Percentiles rank a stretch among this genome's conserved stretches.
Conservation (phyloP, 768 basidiomycete species). For the Pulveroboletus frians region DNA sequence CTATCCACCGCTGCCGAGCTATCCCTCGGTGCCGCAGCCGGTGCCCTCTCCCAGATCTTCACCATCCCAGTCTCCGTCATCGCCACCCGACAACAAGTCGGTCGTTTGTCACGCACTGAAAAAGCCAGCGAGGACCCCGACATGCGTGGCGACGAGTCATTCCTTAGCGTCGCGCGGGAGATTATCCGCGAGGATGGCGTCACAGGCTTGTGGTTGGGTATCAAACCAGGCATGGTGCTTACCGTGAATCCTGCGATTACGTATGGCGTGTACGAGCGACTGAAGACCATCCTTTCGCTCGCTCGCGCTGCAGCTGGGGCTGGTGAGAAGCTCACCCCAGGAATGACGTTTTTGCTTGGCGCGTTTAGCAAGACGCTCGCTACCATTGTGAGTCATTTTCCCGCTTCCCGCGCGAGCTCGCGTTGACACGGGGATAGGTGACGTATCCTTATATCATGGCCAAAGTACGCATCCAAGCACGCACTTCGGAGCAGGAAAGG, state of each 20-base stretch:
- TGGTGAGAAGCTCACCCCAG: conserved; percentile 64
- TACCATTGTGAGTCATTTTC: conserved; percentile 63
- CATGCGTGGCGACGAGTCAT: conserved; percentile 44
- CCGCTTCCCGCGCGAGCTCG: background rate
- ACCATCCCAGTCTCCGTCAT: conserved; percentile 98
- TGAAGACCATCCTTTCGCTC: conserved; percentile 69
- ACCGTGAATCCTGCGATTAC: conserved; percentile 98
- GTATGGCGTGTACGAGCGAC: conserved; percentile 88
- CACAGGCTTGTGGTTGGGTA: conserved; percentile 85
- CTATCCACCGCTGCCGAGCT: conserved; percentile 79
- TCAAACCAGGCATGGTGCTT: conserved; percentile 89
- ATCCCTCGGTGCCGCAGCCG: conserved; percentile 84
- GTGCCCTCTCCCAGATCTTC: conserved; percentile 93
- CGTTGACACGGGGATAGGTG: conserved; percentile 45
- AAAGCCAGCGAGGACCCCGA: background rate
- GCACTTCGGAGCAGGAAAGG: conserved; percentile 50
- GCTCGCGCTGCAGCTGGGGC: conserved; percentile 43
- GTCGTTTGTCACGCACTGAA: conserved; percentile 32
- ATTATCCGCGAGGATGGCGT: conserved; percentile 88
- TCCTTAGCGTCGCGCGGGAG: conserved; percentile 74
- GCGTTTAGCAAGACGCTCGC: conserved; percentile 93
- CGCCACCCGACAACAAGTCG: conserved; percentile 94
- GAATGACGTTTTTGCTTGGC: conserved; percentile 79
- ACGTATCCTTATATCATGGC: conserved; percentile 97
- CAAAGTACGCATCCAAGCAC: conserved; percentile 92